Evolutionary conservation across 805 yeast genomes (phyloP), one percentile per base, ranked within the genome.

Genomic region (Kluyveromyces aestuarii): DNA sequence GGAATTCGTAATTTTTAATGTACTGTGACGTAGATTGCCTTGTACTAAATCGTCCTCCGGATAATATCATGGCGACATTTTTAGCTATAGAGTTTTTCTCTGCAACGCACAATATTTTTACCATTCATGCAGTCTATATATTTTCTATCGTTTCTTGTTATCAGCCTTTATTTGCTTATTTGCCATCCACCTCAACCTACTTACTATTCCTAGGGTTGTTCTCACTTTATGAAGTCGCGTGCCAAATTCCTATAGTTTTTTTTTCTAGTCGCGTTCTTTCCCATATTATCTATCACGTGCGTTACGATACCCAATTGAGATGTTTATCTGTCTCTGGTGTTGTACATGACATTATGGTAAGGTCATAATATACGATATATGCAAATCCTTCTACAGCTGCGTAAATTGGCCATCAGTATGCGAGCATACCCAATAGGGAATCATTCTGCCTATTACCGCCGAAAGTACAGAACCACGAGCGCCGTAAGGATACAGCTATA

Each of bases 1-100:
- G 69, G 64, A 89, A 82, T 60, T 85, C 91, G 63, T 85, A 89
- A 72, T 90, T 91, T 61, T 80, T 81, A 54, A 84, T 81, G 66
- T 73, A 89, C 55, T 77, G 81, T 59, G 75, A 76, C 1, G 66
- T 60, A 2, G 87, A 72, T 46, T 72, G 67, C 35, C 84, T 69
- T 16, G 74, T 59, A 5, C 63, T 59, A 14, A 72, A 67, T 5
- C 74, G 60, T 0, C 95, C 95, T 7, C 96, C 96, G 16, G 93
- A 81, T 2, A 93, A 74, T 1, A 83, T 82, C 37, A 67, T 63
- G 8, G 68, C 57, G 11, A 93, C 89, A 11, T 87, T 84, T 62
- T 83, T 87, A 2, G 97, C 95, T 44, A 93, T 93, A 1, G 96
- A 87, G 49, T 95, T 95, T 68, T 93, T 93, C 69, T 93, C 99